These are phyloP conservation scores for Dillenia turbinata DNA, from an alignment of 164 flowering plant genomes.

Conservation along the genomic window DNA sequence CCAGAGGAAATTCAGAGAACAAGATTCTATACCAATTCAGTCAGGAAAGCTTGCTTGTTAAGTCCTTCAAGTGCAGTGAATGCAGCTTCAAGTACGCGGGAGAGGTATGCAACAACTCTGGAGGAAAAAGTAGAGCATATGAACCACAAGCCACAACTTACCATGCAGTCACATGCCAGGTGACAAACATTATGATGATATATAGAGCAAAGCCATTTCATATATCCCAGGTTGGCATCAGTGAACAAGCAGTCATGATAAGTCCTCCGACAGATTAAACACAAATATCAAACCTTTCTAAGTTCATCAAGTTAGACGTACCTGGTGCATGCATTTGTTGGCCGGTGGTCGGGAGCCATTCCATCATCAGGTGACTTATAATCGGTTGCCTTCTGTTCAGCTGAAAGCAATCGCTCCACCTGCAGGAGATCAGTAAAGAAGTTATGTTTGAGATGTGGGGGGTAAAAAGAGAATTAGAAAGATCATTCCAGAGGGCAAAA, in stretches of 20 bases:
- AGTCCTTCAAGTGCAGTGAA: conserved; percentile 95
- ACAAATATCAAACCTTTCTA: neutral
- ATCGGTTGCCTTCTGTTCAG: conserved; percentile 91
- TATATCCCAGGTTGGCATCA: no score
- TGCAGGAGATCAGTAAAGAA: conserved; percentile 15
- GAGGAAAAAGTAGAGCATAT: conserved; percentile 1
- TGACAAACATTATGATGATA: no score
- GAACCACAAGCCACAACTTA: neutral
- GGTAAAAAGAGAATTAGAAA: neutral
- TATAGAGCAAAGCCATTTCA: no score
- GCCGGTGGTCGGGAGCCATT: conserved; percentile 91
- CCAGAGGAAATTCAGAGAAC: conserved; percentile 3
- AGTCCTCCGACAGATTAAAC: neutral
- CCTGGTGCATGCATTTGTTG: conserved; percentile 98
- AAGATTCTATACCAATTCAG: conserved; percentile 71
- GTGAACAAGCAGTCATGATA: no score
- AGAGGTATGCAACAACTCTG: conserved; percentile 96
- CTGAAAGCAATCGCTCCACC: conserved; percentile 91
- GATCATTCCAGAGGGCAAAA: neutral
- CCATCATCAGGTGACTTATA: conserved; percentile 95
- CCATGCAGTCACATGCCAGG: no score
- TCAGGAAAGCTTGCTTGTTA: conserved; percentile 93
- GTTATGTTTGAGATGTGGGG: no score
- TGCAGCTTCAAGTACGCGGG: conserved; percentile 93
- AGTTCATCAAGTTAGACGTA: conserved; percentile 13